Conservation (phyloP, 169 alveolate genomes). For the Toxoplasma gondii region DNA sequence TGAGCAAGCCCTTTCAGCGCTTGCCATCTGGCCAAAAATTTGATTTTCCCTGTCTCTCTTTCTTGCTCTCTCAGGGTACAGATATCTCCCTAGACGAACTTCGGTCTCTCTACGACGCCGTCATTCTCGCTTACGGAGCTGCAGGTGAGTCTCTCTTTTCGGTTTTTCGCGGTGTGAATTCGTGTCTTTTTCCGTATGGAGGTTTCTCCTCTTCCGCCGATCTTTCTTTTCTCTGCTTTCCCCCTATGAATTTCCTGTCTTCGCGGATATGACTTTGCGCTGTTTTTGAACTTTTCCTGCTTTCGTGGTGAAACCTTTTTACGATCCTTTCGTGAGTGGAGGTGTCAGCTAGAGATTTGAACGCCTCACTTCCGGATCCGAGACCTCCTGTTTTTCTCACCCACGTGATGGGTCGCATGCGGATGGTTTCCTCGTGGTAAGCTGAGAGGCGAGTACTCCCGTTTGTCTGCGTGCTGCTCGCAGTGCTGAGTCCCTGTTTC, state of each 20-base stretch:
- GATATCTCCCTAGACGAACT: constrained; percentile 65
- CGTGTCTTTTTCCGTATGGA: background rate
- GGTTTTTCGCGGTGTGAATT: background rate
- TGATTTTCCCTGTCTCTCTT: background rate
- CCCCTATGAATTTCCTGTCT: background rate
- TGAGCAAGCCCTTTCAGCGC: background rate
- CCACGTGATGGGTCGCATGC: too few relatives aligned
- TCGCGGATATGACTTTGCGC: background rate
- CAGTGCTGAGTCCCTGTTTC: background rate
- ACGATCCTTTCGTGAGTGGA: too few relatives aligned
- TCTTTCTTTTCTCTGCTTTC: background rate
- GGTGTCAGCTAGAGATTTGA: too few relatives aligned
- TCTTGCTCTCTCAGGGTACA: constrained; percentile 38
- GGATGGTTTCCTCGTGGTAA: too few relatives aligned
- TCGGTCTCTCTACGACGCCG: constrained; percentile 75
- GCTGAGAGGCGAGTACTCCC: too few relatives aligned
- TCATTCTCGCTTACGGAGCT: constrained; percentile 80
- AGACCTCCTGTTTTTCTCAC: too few relatives aligned
- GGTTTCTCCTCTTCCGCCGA: background rate
- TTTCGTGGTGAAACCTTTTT: too few relatives aligned
- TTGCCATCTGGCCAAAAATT: background rate
- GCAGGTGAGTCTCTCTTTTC: constrained; percentile 38
- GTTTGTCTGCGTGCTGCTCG: too few relatives aligned
- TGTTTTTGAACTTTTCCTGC: too few relatives aligned
- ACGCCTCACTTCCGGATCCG: too few relatives aligned